Base-by-base conservation (phyloP, 2,329 filamentous ascomycete genomes). In the Microdochium trichocladiopsis region DNA sequence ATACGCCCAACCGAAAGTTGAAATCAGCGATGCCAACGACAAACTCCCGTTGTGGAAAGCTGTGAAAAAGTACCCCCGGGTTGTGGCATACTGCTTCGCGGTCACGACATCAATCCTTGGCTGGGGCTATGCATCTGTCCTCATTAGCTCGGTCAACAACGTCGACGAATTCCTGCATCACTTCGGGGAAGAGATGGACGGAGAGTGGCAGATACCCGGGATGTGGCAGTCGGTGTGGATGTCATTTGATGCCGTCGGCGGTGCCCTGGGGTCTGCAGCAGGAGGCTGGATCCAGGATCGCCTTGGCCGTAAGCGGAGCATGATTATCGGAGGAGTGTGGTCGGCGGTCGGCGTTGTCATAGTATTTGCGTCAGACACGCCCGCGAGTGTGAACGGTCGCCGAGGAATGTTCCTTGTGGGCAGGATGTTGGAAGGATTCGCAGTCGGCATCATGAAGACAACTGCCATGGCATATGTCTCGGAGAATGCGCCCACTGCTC, bases 381-480 rank as follows among this genome's bases (percentile, higher is more conserved):
- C 67, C 1, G 48, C 22, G 3, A 56, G 56, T 10, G 61, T 67
- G 18, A 57, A 61, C 4, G 31, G 48, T 3, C 43, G 50, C 8
- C 48, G 54, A 8, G 48, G 41, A 25, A 57, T 72, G 10, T 77
- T 77, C 57, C 65, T 77, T 3, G 64, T 67, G 1, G 75, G 71
- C 36, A 75, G 76, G 53, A 63, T 72, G n/a, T 58, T 75, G 18
- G 71, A 76, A 51, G 74, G 76, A 9, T 60, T 69, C 48, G 66
- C 71, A 2, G 69, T 76, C 36, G 75, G 76, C 12, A 68, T 72
- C 48, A 64, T 75, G 51, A 71, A 72, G 61, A 65, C 69, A 36
- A 68, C 69, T 8, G 65, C 67, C 3, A 66, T 73, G 53, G 78
- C 75, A 0, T 78, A 77, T 62, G 69, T 77, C 57, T 77, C 75